These are phyloP conservation scores for Fusarium chaquense DNA, from an alignment of 2,329 filamentous ascomycete genomes.

Conservation along the genomic window DNA sequence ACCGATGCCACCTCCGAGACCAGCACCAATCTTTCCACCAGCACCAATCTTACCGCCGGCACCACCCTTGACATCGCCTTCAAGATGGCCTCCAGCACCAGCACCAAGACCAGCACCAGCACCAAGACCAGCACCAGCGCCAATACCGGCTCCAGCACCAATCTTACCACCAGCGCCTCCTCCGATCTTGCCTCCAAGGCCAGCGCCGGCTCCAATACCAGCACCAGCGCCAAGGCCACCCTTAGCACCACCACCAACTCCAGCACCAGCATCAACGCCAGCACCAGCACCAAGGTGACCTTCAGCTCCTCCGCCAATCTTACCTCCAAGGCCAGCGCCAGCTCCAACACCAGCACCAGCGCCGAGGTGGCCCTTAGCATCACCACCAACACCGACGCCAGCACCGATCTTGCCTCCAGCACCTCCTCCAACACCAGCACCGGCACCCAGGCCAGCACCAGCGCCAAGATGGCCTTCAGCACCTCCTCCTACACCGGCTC, in stretches of 20 bases:
- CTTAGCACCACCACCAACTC: neutral
- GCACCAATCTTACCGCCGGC: neutral
- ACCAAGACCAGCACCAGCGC: conserved; percentile 4
- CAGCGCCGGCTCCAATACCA: conserved; percentile 5
- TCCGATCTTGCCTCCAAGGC: conserved; percentile 15
- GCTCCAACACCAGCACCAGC: neutral
- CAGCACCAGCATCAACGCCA: neutral
- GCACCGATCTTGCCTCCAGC: neutral
- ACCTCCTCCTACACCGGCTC: neutral
- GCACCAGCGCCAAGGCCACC: neutral
- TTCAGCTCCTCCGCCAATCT: neutral
- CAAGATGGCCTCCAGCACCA: neutral
- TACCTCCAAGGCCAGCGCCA: neutral
- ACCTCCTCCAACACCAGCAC: neutral
- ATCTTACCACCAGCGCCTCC: neutral
- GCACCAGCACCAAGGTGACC: neutral
- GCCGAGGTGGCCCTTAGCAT: neutral
- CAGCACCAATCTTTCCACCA: neutral
- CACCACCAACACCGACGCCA: neutral
- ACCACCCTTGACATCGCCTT: neutral
- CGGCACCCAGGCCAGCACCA: neutral
- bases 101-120: neutral
- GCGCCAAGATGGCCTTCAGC: neutral
- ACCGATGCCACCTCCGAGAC: neutral
- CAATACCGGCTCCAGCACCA: neutral